These are phyloP conservation scores for Vitis cinerea DNA, from an alignment of 164 flowering plant species.

Conservation along the genomic window DNA sequence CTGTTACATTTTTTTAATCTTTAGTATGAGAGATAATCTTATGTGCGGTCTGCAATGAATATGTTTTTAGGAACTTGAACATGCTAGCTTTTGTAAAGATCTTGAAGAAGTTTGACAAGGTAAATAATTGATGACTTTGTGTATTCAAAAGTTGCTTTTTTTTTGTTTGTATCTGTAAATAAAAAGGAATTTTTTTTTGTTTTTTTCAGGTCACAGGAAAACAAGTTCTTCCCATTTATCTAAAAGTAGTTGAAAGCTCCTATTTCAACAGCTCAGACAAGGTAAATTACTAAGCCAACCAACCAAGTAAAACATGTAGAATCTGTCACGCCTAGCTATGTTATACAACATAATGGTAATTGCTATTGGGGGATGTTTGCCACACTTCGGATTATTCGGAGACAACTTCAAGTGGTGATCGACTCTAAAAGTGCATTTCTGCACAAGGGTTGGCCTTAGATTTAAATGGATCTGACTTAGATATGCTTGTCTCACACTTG, in stretches of 20 bases:
- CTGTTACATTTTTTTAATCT: background rate
- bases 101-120: slow-evolving; percentile 95
- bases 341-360: background rate
- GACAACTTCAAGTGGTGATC: slow-evolving; percentile 39
- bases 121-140: slow-evolving; percentile 22
- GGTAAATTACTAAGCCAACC: slow-evolving; percentile 36
- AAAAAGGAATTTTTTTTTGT: background rate
- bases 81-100: slow-evolving; percentile 95
- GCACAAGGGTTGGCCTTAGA: slow-evolving; percentile 9
- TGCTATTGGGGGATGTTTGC: slow-evolving; percentile 12
- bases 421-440: slow-evolving; percentile 16
- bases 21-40: background rate
- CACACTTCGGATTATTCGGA: slow-evolving; percentile 24
- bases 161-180: background rate
- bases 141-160: background rate
- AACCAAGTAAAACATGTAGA: background rate
- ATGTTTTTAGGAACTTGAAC: slow-evolving; percentile 76
- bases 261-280: slow-evolving; percentile 93
- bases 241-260: slow-evolving; percentile 90
- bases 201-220: slow-evolving; percentile 74
- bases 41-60: background rate
- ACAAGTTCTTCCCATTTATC: slow-evolving; percentile 80
- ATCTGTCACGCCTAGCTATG: slow-evolving; percentile 1
- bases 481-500: slow-evolving; percentile 35
- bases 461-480: slow-evolving; percentile 13